Conservation (phyloP, 768 basidiomycete species). For the Aureoboletus auriporus region DNA sequence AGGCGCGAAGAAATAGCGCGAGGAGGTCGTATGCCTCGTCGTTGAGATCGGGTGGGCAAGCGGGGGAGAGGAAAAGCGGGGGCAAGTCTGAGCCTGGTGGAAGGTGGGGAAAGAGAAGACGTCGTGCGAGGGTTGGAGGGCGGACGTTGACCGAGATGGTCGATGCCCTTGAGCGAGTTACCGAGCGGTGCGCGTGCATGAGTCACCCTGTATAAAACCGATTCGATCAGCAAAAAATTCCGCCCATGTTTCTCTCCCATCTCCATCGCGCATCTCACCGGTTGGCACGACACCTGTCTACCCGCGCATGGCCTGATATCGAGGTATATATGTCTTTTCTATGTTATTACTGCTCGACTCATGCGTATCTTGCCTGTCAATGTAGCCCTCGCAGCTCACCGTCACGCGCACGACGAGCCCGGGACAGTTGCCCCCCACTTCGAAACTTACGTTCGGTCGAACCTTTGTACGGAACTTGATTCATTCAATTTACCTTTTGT, state of each 20-base stretch:
- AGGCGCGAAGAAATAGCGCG: conserved; percentile 75
- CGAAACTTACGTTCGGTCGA: conserved; percentile 76
- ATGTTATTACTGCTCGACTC: not conserved
- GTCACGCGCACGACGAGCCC: conserved; percentile 48
- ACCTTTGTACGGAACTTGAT: conserved; percentile 58
- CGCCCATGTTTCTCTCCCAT: conserved; percentile 20
- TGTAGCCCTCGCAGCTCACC: conserved; percentile 51
- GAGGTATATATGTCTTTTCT: conserved; percentile 38
- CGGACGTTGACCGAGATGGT: conserved; percentile 16
- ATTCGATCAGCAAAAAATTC: conserved; percentile 2
- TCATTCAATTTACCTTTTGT: conserved; percentile 2
- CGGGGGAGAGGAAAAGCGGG: conserved; percentile 45
- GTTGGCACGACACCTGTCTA: no score
- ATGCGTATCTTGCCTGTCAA: not conserved
- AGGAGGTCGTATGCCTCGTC: conserved; percentile 64
- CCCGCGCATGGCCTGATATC: conserved; percentile 38
- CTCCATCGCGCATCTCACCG: not conserved
- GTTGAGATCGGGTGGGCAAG: conserved; percentile 51
- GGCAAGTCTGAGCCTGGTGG: conserved; percentile 44
- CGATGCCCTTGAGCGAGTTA: conserved; percentile 19
- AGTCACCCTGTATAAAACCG: conserved; percentile 20
- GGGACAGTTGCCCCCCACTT: conserved; percentile 57
- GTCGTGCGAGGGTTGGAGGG: conserved; percentile 42
- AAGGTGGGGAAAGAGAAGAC: conserved; percentile 62
- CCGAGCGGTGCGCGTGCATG: no score